Evolutionary conservation across 1,139 yeast genomes (phyloP), one percentile per base, ranked within the genome.

Genomic region (Zygosaccharomyces pseudobailii): DNA sequence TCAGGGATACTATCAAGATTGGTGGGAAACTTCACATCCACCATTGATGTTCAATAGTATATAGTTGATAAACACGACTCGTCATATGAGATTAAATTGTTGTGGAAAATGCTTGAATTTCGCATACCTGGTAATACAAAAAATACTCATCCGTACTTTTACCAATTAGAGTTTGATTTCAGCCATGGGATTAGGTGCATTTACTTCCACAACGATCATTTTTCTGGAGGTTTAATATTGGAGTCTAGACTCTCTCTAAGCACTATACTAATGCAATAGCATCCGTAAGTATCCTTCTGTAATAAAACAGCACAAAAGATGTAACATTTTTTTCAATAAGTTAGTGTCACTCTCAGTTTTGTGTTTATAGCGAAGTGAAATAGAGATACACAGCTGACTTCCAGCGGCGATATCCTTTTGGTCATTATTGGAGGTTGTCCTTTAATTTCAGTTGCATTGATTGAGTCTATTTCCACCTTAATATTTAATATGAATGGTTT

Each of bases 181-280:
- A 19, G 33, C 33, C 6, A 3, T 30, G 13, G 3, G 33, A n/a
- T 30, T 30, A 6, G 17, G 33, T 5, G 33, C 19, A 6, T 30
- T 30, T n/a, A 30, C 19, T n/a, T 30, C 33, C 6, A 30, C 3
- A 19, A 30, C 13, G 33, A 5, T 30, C 3, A 4, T 6, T 30
- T 30, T 30, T 7, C 13, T 6, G 10, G 33, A 19, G 13, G 19
- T 13, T 30, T 19, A 30, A 30, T 2, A 30, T 2, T 3, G 33
- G 5, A 82, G 45, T 83, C 75, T 64, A 69, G 82, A 49, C 72
- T 87, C 6, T 75, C 84, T 17, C 74, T 84, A 2, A 79, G 76
- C 60, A 78, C 82, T 20, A 61, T 82, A 8, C 80, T 81, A 57
- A 85, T 84, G 39, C 66, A 79, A 61, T 73, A 3, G 41, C 41